phyloP scores from a whole-genome alignment of 2,329 filamentous ascomycete species.

The Aspergillus fijiensis region DNA sequence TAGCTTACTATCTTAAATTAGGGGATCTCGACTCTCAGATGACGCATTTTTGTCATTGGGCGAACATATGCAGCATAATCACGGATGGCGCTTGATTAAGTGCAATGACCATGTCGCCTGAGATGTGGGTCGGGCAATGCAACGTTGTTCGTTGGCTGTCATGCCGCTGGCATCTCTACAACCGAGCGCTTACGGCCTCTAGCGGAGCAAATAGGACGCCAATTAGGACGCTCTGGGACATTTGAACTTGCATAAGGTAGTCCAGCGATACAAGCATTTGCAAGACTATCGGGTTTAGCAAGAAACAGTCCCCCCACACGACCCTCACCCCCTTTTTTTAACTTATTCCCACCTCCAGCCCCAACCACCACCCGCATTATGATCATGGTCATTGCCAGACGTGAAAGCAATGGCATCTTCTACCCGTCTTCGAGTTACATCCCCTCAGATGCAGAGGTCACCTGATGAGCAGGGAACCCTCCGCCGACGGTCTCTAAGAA shows the following conservation, averaged over 20 bases:
- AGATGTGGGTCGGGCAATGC: background rate
- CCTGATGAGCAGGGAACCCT: slow-evolving; percentile 6
- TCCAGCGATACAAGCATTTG: too few species aligned
- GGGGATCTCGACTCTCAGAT: background rate
- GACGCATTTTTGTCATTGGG: slow-evolving; percentile 1
- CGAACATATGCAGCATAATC: background rate
- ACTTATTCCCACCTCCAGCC: background rate
- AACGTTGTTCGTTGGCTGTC: background rate
- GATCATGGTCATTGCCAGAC: background rate
- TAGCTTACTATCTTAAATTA: background rate
- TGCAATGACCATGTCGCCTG: too few species aligned
- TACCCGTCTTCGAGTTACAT: slow-evolving; percentile 9
- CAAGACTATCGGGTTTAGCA: too few species aligned
- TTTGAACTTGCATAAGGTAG: too few species aligned
- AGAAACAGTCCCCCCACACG: too few species aligned
- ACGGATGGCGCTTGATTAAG: too few species aligned
- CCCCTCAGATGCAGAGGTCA: slow-evolving; percentile 3
- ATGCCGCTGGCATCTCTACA: slow-evolving; percentile 1
- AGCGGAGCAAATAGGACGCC: background rate
- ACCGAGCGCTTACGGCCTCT: background rate
- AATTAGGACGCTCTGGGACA: background rate
- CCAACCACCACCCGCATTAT: background rate
- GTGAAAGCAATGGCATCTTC: slow-evolving; percentile 6
- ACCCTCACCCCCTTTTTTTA: background rate
- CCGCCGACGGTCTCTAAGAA: slow-evolving; percentile 1